Evolutionary conservation across 345 rosid species (phyloP).

Genomic region (Conringia planisiliqua): DNA sequence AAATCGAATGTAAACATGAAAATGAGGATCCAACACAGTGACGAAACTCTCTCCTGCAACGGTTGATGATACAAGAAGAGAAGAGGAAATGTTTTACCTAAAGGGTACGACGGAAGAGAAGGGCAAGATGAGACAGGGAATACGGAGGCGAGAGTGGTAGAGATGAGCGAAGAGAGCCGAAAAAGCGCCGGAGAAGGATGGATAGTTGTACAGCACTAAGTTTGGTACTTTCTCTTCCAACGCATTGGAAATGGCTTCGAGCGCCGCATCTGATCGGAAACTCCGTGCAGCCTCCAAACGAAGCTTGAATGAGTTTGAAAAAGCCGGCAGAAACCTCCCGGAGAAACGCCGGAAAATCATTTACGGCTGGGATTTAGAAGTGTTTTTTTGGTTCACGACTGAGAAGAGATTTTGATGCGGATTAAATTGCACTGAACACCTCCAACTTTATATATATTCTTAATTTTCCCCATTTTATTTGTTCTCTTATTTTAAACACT

Average conservation of each 20-base stretch:
- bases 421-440: not conserved
- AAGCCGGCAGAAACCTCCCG: not conserved
- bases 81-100: slow-evolving; percentile 26
- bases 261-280: slow-evolving; percentile 81
- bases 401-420: not conserved
- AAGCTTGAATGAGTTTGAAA: not conserved
- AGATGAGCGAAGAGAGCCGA: slow-evolving; percentile 78
- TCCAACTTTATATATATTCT: not conserved
- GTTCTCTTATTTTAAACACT: not conserved
- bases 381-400: not conserved
- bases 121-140: slow-evolving; percentile 71
- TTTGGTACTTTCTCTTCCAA: slow-evolving; percentile 53
- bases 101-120: slow-evolving; percentile 72
- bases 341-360: slow-evolving; percentile 20
- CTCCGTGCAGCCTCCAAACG: slow-evolving; percentile 21
- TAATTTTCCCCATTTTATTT: not conserved
- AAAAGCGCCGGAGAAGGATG: slow-evolving; percentile 83
- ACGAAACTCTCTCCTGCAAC: not conserved
- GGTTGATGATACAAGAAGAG: not conserved
- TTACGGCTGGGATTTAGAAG: not conserved
- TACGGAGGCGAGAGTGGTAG: slow-evolving; percentile 61
- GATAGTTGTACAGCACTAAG: slow-evolving; percentile 72
- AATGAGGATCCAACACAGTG: not conserved
- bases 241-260: slow-evolving; percentile 61
- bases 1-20: not conserved